A percentile compares a stretch with the other conserved stretches of the same genome.
Evolutionary conservation across 192 early-diverging fungal species (phyloP).

Genomic region (Cetraspora pellucida): DNA sequence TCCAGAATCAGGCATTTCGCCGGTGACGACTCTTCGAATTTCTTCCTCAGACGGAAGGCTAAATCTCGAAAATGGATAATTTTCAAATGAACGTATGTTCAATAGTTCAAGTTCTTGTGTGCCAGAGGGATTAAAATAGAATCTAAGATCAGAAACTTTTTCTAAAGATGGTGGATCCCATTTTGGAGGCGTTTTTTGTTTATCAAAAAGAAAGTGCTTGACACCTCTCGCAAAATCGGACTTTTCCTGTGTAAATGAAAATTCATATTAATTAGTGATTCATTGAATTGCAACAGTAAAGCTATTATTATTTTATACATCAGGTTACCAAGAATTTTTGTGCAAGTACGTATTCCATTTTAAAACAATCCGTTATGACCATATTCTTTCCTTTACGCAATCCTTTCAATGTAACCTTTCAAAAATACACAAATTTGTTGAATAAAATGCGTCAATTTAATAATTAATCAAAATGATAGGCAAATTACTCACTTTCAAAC

Average conservation of each 20-base stretch:
- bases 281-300: background rate
- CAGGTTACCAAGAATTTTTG: slow-evolving; percentile 66
- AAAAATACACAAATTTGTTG: background rate
- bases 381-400: slow-evolving; percentile 70
- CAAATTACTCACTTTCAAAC: slow-evolving; percentile 66
- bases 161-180: slow-evolving; percentile 74
- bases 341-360: slow-evolving; percentile 82
- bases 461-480: background rate
- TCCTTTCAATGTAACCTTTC: slow-evolving; percentile 67
- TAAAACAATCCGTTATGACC: slow-evolving; percentile 78
- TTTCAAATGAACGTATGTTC: slow-evolving; percentile 41
- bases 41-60: slow-evolving; percentile 70
- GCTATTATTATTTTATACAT: background rate
- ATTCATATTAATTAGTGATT: too few relatives aligned
- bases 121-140: slow-evolving; percentile 57
- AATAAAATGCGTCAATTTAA: background rate
- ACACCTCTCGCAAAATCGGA: slow-evolving; percentile 94
- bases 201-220: slow-evolving; percentile 72
- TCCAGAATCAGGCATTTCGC: slow-evolving; percentile 66
- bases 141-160: slow-evolving; percentile 50
- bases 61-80: slow-evolving; percentile 65
- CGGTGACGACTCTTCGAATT: slow-evolving; percentile 63
- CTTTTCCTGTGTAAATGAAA: slow-evolving; percentile 41
- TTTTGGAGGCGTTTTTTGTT: slow-evolving; percentile 52
- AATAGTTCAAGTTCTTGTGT: slow-evolving; percentile 45